Evolutionary conservation across 139 green algal genomes (phyloP).

Genomic region (Desmodesmus armatus): DNA sequence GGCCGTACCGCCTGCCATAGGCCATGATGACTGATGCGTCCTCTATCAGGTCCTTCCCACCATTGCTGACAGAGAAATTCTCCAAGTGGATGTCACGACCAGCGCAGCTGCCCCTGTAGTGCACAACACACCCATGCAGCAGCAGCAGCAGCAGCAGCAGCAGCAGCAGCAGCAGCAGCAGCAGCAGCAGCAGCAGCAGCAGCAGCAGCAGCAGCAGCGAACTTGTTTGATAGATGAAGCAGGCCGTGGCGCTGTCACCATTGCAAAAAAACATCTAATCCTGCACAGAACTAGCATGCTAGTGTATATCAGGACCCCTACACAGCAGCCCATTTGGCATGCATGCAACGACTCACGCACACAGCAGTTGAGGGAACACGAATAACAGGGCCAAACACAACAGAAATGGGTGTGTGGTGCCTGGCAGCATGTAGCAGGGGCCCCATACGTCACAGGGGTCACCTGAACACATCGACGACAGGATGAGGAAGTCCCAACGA

Average conservation of each 20-base stretch:
- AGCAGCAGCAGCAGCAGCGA: background rate
- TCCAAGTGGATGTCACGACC: conserved; percentile 83
- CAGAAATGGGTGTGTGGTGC: too few relatives aligned
- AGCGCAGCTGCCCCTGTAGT: conserved; percentile 58
- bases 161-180: background rate
- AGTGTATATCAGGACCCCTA: too few relatives aligned
- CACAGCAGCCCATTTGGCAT: too few relatives aligned
- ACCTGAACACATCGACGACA: too few relatives aligned
- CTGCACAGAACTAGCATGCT: background rate
- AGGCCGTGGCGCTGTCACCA: too few relatives aligned
- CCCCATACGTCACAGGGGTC: too few relatives aligned
- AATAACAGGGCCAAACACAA: too few relatives aligned
- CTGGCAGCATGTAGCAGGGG: too few relatives aligned
- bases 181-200: background rate
- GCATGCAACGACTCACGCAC: too few relatives aligned
- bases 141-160: conserved; percentile 7
- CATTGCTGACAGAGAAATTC: conserved; percentile 85
- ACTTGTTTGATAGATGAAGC: background rate
- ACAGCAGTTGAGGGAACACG: too few relatives aligned
- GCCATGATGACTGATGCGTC: conserved; percentile 80
- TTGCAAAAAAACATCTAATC: too few relatives aligned
- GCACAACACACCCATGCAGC: background rate
- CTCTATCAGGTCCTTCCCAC: conserved; percentile 71
- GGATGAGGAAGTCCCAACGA: too few relatives aligned
- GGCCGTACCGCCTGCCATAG: conserved; percentile 83